Conservation (phyloP, 371 early-diverging fungal species). For the Sporodiniella umbellata region DNA sequence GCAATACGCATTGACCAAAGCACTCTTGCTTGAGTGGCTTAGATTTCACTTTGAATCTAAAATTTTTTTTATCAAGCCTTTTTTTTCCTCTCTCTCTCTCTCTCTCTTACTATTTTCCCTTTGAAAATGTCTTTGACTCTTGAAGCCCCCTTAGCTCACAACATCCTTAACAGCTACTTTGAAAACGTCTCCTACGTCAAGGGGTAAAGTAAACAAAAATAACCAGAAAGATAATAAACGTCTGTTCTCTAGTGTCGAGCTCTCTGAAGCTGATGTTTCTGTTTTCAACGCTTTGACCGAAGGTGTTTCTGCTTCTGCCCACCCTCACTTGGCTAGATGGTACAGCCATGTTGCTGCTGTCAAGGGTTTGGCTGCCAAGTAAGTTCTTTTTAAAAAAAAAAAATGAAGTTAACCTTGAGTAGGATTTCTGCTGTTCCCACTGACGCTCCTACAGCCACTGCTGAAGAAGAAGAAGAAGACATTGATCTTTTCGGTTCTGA, state of each 20-base stretch:
- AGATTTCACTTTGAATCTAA: too few relatives aligned
- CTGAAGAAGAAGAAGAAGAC: conserved; percentile 79
- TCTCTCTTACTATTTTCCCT: too few relatives aligned
- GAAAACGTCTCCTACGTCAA: conserved; percentile 77
- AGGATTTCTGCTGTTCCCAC: conserved; percentile 20
- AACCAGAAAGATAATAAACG: conserved; percentile 7
- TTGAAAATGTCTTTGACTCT: conserved; percentile 71
- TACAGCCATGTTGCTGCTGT: conserved; percentile 87
- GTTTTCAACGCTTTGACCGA: conserved; percentile 83
- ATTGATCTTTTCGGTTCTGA: conserved; percentile 91
- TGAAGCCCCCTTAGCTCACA: conserved; percentile 56
- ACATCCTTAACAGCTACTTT: conserved; percentile 74
- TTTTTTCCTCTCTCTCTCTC: too few relatives aligned
- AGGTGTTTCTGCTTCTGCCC: conserved; percentile 71
- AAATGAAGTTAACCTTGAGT: not conserved
- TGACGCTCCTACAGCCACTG: conserved; percentile 46
- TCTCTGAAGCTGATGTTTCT: conserved; percentile 80
- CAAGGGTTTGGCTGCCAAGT: conserved; percentile 55
- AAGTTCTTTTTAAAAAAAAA: conserved; percentile 10
- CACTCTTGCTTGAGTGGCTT: too few relatives aligned
- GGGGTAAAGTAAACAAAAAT: conserved; percentile 54
- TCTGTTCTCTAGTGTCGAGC: conserved; percentile 56
- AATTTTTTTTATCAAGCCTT: too few relatives aligned
- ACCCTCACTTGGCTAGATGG: conserved; percentile 94
- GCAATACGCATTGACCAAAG: too few relatives aligned